Conservation (phyloP, 441 rosid species). For the Sinapis alba region DNA sequence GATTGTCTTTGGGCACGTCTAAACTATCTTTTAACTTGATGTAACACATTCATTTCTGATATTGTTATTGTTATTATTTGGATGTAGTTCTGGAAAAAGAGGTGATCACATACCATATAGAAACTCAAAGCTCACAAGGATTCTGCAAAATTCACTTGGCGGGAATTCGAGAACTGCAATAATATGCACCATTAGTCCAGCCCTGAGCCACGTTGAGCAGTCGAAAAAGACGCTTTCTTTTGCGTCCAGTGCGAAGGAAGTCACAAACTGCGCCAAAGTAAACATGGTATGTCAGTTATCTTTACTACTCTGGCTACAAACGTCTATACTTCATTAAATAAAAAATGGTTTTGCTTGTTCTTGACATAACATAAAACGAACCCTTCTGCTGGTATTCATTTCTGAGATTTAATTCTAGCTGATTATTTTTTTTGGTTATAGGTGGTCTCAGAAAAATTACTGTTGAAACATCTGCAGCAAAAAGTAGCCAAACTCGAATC, state of each 20-base stretch:
- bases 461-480: constrained; percentile 82
- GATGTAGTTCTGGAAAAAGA: constrained; percentile 69
- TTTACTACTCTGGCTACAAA: constrained; percentile 2
- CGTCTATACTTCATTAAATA: not conserved
- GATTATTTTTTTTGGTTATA: constrained; percentile 31
- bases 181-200: constrained; percentile 92
- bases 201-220: constrained; percentile 87
- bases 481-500: constrained; percentile 97
- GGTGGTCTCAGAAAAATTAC: constrained; percentile 75
- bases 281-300: constrained; percentile 70
- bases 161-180: constrained; percentile 97
- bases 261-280: constrained; percentile 81
- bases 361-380: not conserved
- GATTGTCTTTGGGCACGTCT: constrained; percentile 23
- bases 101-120: constrained; percentile 81
- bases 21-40: constrained; percentile 11
- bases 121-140: constrained; percentile 94
- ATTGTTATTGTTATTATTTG: constrained; percentile 26
- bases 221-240: constrained; percentile 82
- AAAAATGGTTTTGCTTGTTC: not conserved
- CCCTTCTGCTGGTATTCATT: constrained; percentile 10
- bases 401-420: constrained; percentile 17
- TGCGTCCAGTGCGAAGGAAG: constrained; percentile 93
- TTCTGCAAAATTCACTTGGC: constrained; percentile 92
- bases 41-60: constrained; percentile 1